Evolutionary conservation across 176 grass and related monocot genomes (phyloP), one percentile per base, ranked within the genome.

Genomic region (Triticum dicoccoides): DNA sequence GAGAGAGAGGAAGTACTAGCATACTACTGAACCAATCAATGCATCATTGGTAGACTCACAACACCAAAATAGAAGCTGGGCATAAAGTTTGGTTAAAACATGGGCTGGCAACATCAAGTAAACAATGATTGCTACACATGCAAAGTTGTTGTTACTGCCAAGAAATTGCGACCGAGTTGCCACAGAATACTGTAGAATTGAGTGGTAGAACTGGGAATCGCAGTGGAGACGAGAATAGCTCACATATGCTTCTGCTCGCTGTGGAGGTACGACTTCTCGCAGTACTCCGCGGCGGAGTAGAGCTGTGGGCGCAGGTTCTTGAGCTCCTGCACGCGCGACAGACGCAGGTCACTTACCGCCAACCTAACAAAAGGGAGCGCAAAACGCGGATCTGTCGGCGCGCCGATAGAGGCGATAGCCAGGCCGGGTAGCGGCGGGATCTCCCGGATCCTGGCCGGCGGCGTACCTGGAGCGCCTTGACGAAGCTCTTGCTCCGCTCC

Each of bases 401-500:
- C 65, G 14, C 37, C 38, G 25, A 66, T 80, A 41, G n/a, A 65
- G 71, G 47, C 18, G 41, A 76, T 37, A 34, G 74, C 2, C 2
- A 65, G 33, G 10, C 10, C 20, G 11, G 25, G 18, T 9, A 64
- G 80, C 62, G 11, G 80, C 79, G 69, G 84, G 78, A 86, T 92
- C 87, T 77, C 85, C 49, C 54, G 70, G 82, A 85, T 82, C 86
- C 71, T 75, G 13, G 33, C 49, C 34, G 10, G 64, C 33, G 47
- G 21, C 52, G 61, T 37, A 98, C 97, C 97, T 97, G 97, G 32
- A 99, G 90, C 54, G 97, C 92, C 89, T 90, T 99, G 85, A 97
- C 90, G 89, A 99, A 99, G 92, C 90, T 94, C 84, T 93, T 99
- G 94, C 97, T 99, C 37, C 89, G 84, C 90, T 99, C 97, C 97